phyloP scores from a whole-genome alignment of 805 yeast genomes.

The Metschnikowia continentalis region DNA sequence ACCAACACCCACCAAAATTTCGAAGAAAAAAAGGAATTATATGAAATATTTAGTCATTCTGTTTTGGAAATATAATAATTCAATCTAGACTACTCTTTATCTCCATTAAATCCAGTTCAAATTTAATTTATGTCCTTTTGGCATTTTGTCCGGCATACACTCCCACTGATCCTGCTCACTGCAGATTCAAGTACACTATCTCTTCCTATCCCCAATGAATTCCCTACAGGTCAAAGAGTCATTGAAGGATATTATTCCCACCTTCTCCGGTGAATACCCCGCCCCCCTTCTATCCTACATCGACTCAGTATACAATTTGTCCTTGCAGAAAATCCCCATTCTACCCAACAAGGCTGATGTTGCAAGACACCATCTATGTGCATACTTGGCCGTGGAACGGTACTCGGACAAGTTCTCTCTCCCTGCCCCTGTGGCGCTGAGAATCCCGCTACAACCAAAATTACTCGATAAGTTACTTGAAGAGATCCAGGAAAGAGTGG shows the following conservation, averaged over 20 bases:
- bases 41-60: background rate
- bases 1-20: background rate
- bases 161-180: background rate
- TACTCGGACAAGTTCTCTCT: slow-evolving; percentile 40
- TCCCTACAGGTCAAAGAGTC: slow-evolving; percentile 26
- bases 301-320: slow-evolving; percentile 45
- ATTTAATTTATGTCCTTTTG: too few relatives aligned
- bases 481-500: slow-evolving; percentile 42
- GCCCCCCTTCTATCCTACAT: slow-evolving; percentile 36
- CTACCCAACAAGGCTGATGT: slow-evolving; percentile 54
- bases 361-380: slow-evolving; percentile 67
- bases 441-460: slow-evolving; percentile 56
- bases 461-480: slow-evolving; percentile 38
- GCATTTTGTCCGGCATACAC: background rate
- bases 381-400: slow-evolving; percentile 54
- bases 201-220: slow-evolving; percentile 9
- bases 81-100: background rate
- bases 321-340: slow-evolving; percentile 48
- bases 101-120: too few relatives aligned
- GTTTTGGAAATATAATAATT: too few relatives aligned
- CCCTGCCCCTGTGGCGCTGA: slow-evolving; percentile 46
- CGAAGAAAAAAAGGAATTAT: background rate
- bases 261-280: slow-evolving; percentile 41
- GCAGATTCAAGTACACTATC: background rate
- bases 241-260: slow-evolving; percentile 49